Evolutionary conservation across 192 early-diverging fungal genomes (phyloP).

Genomic region (Linnemannia zychae): DNA sequence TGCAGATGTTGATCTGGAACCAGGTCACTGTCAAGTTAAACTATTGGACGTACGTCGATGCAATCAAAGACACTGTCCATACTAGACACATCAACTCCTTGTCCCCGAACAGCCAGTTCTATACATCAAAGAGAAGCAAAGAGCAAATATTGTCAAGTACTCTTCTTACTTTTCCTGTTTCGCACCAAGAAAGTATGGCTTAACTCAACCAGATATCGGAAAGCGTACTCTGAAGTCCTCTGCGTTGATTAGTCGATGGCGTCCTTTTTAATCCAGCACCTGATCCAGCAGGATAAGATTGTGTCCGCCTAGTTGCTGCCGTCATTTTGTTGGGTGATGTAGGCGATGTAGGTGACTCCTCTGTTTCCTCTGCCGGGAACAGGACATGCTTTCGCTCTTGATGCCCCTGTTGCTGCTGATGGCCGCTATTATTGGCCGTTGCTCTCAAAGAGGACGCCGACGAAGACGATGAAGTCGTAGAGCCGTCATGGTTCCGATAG

Average conservation of each 20-base stretch:
- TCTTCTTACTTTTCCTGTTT: not conserved
- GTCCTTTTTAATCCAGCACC: not conserved
- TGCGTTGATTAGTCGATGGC: not conserved
- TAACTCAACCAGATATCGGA: too few relatives aligned
- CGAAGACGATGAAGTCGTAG: not conserved
- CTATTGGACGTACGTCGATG: constrained; percentile 3
- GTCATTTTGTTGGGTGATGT: not conserved
- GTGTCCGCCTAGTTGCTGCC: not conserved
- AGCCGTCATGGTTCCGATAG: not conserved
- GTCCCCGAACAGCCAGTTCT: constrained; percentile 8
- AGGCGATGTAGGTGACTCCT: too few relatives aligned
- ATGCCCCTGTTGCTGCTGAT: not conserved
- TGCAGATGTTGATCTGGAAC: too few relatives aligned
- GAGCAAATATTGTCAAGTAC: not conserved
- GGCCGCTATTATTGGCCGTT: not conserved
- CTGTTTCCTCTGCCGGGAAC: not conserved
- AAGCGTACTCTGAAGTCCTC: not conserved
- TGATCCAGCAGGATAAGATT: not conserved
- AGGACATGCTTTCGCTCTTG: not conserved
- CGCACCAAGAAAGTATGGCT: not conserved
- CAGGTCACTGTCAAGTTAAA: too few relatives aligned
- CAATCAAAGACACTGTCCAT: constrained; percentile 17
- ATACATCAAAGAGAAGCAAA: not conserved
- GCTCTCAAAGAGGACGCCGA: not conserved
- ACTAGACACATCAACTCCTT: constrained; percentile 8